phyloP scores from a whole-genome alignment of 495 filamentous ascomycete species.

The Penicillium nucicola region DNA sequence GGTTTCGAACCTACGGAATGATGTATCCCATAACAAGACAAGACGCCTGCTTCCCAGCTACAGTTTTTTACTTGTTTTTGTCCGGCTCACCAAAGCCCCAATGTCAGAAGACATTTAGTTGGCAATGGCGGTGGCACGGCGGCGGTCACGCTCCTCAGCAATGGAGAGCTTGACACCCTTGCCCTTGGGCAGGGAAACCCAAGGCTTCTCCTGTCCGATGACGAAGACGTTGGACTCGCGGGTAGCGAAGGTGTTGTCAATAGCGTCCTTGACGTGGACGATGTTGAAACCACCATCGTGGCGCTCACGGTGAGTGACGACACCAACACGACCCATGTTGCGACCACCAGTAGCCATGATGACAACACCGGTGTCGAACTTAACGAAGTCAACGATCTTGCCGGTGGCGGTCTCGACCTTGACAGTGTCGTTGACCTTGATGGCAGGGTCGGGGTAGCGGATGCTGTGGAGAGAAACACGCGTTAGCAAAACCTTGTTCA shows the following conservation, averaged over 20 bases:
- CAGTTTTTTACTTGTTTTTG: conserved; percentile 33
- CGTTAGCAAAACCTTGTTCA: conserved; percentile 40
- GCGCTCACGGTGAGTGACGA: conserved; percentile 98
- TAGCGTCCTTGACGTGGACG: conserved; percentile 98
- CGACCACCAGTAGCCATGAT: conserved; percentile 98
- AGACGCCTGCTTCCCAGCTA: conserved; percentile 36
- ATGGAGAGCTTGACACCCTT: conserved; percentile 99
- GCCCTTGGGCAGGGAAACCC: conserved; percentile 98
- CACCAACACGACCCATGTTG: conserved; percentile 99
- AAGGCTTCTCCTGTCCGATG: conserved; percentile 96
- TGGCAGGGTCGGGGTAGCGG: conserved; percentile 94
- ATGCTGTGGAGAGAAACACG: conserved; percentile 58
- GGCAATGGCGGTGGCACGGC: conserved; percentile 74
- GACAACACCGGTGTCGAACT: conserved; percentile 95
- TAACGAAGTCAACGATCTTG: conserved; percentile 95
- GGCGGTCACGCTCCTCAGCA: conserved; percentile 95
- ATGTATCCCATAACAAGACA: conserved; percentile 41
- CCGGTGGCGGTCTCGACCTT: conserved; percentile 96
- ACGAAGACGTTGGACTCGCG: conserved; percentile 98
- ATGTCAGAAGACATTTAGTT: conserved; percentile 47
- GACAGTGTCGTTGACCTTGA: conserved; percentile 99
- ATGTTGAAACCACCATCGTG: conserved; percentile 99
- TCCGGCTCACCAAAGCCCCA: conserved; percentile 18
- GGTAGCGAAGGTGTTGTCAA: conserved; percentile 99
- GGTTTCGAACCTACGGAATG: conserved; percentile 33